Evolutionary conservation across 331 rosid species (phyloP).

Genomic region (Rhamnella rubrinervis): DNA sequence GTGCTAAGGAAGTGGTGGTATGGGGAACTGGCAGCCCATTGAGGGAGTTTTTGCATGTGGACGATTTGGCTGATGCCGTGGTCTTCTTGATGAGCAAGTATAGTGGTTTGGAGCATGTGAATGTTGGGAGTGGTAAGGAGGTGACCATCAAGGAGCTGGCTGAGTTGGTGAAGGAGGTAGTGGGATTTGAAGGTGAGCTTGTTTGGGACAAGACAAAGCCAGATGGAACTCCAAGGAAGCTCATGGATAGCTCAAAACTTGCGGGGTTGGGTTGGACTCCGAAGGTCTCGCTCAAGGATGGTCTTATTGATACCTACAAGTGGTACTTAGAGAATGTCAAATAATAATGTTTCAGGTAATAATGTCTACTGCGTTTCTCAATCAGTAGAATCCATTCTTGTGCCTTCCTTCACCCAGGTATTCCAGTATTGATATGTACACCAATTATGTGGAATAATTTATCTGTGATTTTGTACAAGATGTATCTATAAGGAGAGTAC

Average conservation of each 20-base stretch:
- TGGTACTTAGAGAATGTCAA: constrained; percentile 82
- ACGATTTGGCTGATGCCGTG: constrained; percentile 76
- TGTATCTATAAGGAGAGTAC: not conserved
- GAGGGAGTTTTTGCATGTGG: constrained; percentile 94
- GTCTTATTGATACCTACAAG: constrained; percentile 82
- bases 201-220: constrained; percentile 92
- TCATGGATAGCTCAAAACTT: constrained; percentile 91
- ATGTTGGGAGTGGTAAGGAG: constrained; percentile 95
- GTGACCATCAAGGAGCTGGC: constrained; percentile 89
- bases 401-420: constrained; percentile 15
- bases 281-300: constrained; percentile 82
- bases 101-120: constrained; percentile 76
- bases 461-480: not conserved
- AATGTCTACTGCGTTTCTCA: constrained; percentile 20
- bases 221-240: constrained; percentile 94
- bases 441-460: constrained; percentile 18
- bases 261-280: constrained; percentile 81
- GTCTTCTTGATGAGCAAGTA: constrained; percentile 80
- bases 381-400: constrained; percentile 21
- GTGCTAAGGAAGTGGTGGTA: constrained; percentile 88
- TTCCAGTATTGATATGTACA: constrained; percentile 24
- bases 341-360: constrained; percentile 41
- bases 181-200: constrained; percentile 82
- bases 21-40: constrained; percentile 96
- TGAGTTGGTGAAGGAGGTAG: constrained; percentile 86